phyloP scores from a whole-genome alignment of 495 filamentous ascomycete genomes.

The Xylaria scruposa region DNA sequence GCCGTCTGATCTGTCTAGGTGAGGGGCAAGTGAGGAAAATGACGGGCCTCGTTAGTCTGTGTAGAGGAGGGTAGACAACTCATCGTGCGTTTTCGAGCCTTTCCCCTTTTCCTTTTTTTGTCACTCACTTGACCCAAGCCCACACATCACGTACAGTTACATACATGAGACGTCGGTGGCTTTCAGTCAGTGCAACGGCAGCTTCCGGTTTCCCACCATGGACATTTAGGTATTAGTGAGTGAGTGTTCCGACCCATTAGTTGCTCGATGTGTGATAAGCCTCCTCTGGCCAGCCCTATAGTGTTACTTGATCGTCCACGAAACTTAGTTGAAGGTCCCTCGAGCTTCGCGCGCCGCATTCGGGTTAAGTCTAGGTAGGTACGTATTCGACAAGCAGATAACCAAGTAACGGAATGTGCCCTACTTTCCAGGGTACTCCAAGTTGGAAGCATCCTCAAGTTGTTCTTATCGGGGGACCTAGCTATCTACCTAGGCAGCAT shows the following conservation, averaged over 20 bases:
- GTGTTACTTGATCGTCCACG: conserved; percentile 15
- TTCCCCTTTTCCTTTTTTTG: conserved; percentile 7
- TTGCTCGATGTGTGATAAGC: conserved; percentile 15
- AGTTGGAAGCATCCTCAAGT: neutral
- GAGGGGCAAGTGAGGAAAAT: conserved; percentile 22
- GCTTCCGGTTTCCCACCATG: conserved; percentile 20
- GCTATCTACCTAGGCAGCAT: neutral
- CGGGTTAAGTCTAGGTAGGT: too few species aligned
- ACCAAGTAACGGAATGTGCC: neutral
- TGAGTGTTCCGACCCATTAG: neutral
- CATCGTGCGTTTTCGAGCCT: conserved; percentile 29
- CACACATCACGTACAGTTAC: conserved; percentile 14
- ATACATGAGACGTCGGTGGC: conserved; percentile 24
- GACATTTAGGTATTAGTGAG: neutral
- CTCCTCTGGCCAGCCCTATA: conserved; percentile 25
- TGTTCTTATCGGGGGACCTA: conserved; percentile 3
- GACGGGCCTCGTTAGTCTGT: neutral
- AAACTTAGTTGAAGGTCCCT: conserved; percentile 12
- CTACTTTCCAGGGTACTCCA: neutral
- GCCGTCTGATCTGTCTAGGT: conserved; percentile 24
- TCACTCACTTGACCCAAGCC: conserved; percentile 23
- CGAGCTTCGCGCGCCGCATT: conserved; percentile 10
- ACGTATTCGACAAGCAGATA: conserved; percentile 10
- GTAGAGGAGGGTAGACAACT: conserved; percentile 32
- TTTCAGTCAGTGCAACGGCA: neutral